Conservation (phyloP, 305 asterid genomes). For the Fraxinus floribunda region DNA sequence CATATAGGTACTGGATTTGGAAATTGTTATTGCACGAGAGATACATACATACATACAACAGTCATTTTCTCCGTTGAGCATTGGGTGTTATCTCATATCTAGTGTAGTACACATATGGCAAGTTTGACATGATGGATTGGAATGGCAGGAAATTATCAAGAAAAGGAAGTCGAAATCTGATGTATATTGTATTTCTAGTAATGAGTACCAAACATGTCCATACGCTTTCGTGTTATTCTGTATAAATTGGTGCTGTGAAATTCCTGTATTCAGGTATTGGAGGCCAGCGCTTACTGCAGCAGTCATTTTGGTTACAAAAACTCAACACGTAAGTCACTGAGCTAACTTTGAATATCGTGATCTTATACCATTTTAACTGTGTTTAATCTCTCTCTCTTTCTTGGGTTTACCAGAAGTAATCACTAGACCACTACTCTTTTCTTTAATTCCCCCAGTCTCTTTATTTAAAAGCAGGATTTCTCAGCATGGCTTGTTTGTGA, state of each 20-base stretch:
- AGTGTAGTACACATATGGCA: neutral
- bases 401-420: neutral
- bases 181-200: neutral
- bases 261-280: conserved; percentile 56
- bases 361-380: neutral
- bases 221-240: neutral
- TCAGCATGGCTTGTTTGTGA: too few species aligned
- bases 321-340: conserved; percentile 45
- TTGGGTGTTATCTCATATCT: neutral
- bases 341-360: neutral
- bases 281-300: conserved; percentile 73
- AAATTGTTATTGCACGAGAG: neutral
- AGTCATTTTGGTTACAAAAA: conserved; percentile 57
- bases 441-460: neutral
- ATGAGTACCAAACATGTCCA: neutral
- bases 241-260: conserved; percentile 11
- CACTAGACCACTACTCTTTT: neutral
- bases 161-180: neutral
- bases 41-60: too few species aligned
- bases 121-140: neutral
- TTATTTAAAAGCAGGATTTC: neutral
- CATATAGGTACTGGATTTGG: neutral
- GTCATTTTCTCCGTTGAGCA: neutral
- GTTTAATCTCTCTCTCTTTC: neutral
- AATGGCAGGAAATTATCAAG: too few species aligned